Percentiles rank a stretch among this genome's conserved stretches.
phyloP scores from a whole-genome alignment of 2,329 filamentous ascomycete genomes.

The Dothistroma septosporum region DNA sequence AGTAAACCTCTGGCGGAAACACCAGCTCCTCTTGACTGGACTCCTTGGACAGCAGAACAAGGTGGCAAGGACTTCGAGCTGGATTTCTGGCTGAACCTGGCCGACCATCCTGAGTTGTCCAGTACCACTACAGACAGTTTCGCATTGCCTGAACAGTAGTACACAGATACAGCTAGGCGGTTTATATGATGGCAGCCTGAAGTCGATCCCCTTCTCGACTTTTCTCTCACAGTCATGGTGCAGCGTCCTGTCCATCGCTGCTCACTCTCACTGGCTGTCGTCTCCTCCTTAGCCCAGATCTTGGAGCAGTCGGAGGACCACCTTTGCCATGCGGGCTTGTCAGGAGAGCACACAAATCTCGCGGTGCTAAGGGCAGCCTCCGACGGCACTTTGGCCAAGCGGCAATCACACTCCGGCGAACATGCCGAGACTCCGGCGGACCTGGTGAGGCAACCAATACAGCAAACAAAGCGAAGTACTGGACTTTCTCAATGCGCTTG shows the following conservation, averaged over 20 bases:
- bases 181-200: too few species aligned
- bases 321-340: too few species aligned
- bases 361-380: background rate
- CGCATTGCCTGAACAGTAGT: background rate
- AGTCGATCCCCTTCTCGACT: background rate
- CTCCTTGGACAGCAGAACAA: slow-evolving; percentile 17
- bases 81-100: slow-evolving; percentile 33
- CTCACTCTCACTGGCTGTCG: too few species aligned
- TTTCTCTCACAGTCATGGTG: too few species aligned
- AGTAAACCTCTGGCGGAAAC: background rate
- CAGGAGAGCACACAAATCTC: background rate
- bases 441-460: background rate
- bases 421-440: background rate
- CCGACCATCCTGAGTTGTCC: slow-evolving; percentile 28
- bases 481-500: background rate
- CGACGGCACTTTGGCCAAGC: background rate
- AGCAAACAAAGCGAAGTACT: background rate
- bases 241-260: too few species aligned
- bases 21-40: slow-evolving; percentile 6
- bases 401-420: background rate
- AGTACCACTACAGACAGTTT: slow-evolving; percentile 4
- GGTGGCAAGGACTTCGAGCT: slow-evolving; percentile 27
- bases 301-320: too few species aligned
- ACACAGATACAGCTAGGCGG: too few species aligned
- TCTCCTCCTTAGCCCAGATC: too few species aligned